These are phyloP conservation scores for Ramularia endophylla DNA, from an alignment of 2,329 filamentous ascomycete genomes.

Conservation along the genomic window DNA sequence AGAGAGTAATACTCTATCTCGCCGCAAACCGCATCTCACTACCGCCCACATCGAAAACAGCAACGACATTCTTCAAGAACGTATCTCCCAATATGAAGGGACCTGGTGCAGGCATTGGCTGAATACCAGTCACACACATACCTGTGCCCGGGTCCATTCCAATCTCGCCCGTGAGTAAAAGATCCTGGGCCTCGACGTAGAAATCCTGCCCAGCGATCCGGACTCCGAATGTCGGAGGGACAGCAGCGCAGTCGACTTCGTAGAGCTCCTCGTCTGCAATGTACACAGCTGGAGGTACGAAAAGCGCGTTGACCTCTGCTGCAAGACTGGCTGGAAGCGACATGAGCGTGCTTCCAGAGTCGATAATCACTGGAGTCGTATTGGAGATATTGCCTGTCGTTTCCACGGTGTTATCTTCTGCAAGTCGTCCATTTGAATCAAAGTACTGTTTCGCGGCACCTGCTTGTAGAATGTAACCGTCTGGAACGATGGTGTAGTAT, in stretches of 20 bases:
- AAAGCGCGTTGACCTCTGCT: conserved; percentile 34
- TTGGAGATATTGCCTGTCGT: neutral
- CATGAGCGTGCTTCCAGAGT: conserved; percentile 38
- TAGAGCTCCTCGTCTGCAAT: conserved; percentile 27
- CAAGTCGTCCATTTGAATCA: neutral
- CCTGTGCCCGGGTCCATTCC: neutral
- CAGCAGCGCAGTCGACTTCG: conserved; percentile 37
- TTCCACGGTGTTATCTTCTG: neutral
- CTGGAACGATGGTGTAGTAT: conserved; percentile 33
- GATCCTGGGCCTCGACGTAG: conserved; percentile 14
- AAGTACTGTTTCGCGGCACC: neutral
- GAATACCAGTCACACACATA: conserved; percentile 28
- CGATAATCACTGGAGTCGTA: conserved; percentile 30
- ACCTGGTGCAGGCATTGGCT: conserved; percentile 21
- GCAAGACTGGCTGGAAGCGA: conserved; percentile 35
- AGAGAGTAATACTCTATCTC: too few relatives aligned
- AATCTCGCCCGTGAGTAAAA: neutral
- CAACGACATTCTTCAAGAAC: conserved; percentile 45
- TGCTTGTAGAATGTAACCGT: conserved; percentile 20
- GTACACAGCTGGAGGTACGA: conserved; percentile 36
- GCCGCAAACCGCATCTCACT: conserved; percentile 38
- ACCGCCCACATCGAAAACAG: conserved; percentile 45
- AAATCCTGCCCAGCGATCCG: conserved; percentile 31
- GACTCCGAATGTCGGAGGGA: conserved; percentile 34
- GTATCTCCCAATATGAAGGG: conserved; percentile 39